Evolutionary conservation across 2,329 filamentous ascomycete species (phyloP).

Genomic region (Verticillium zaregamsianum): DNA sequence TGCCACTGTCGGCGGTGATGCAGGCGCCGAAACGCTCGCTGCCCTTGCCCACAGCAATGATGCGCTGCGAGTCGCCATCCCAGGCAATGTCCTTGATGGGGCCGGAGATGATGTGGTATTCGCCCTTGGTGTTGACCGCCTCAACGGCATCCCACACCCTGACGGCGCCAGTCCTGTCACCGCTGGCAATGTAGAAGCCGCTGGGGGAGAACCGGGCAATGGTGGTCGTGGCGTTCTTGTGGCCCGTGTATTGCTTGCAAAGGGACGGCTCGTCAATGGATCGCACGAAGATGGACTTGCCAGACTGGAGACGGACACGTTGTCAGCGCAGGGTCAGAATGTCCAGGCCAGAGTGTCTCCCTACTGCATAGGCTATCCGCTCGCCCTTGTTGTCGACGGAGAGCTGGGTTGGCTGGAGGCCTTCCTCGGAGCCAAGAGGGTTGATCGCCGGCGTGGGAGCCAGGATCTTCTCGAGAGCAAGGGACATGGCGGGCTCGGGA

Average conservation of each 20-base stretch:
- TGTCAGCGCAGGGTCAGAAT: neutral
- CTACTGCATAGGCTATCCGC: conserved; percentile 86
- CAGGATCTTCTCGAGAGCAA: conserved; percentile 66
- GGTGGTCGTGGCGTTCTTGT: conserved; percentile 75
- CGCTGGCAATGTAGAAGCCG: conserved; percentile 91
- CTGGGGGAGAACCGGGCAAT: conserved; percentile 92
- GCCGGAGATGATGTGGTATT: conserved; percentile 91
- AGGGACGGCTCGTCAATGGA: conserved; percentile 85
- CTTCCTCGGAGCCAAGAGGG: conserved; percentile 53
- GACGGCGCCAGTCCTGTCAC: conserved; percentile 79
- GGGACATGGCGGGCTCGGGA: conserved; percentile 35
- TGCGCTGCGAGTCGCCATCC: conserved; percentile 94
- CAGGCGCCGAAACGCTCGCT: conserved; percentile 91
- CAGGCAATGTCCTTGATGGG: conserved; percentile 95
- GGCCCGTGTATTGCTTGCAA: conserved; percentile 86
- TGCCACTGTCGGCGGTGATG: conserved; percentile 92
- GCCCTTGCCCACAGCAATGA: conserved; percentile 94
- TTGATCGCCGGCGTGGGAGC: conserved; percentile 76
- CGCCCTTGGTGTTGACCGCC: conserved; percentile 81
- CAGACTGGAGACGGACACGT: conserved; percentile 54
- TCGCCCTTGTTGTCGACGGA: conserved; percentile 86
- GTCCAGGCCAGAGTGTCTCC: conserved; percentile 19
- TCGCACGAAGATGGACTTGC: conserved; percentile 94
- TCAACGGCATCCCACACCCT: conserved; percentile 91
- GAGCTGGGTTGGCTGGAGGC: conserved; percentile 72